Conservation (phyloP, 306 rosid species). For the Benincasa hispida region DNA sequence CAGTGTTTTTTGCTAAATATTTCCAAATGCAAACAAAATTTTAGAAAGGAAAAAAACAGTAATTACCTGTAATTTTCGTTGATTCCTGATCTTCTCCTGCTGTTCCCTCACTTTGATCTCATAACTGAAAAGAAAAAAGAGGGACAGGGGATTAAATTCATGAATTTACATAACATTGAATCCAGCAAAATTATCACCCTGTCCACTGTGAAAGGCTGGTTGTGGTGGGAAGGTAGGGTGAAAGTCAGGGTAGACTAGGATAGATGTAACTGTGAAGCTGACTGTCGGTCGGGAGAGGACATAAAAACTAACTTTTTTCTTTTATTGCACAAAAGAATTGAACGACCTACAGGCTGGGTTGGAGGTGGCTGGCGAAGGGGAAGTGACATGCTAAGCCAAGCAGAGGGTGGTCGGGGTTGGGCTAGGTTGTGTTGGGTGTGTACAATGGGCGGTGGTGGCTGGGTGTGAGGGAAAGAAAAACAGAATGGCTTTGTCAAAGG, state of each 20-base stretch:
- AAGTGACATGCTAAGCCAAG: neutral
- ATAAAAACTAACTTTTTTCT: neutral
- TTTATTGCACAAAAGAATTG: neutral
- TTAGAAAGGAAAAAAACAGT: neutral
- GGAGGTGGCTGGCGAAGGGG: neutral
- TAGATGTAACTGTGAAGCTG: neutral
- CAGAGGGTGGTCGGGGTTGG: neutral
- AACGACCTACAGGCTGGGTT: neutral
- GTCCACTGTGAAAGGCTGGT: neutral
- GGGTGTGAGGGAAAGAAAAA: neutral
- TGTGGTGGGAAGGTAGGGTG: neutral
- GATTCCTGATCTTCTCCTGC: conserved; percentile 67
- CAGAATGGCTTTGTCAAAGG: neutral
- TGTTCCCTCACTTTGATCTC: conserved; percentile 91
- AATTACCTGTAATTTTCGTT: conserved; percentile 69
- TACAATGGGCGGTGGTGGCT: neutral
- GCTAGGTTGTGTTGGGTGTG: neutral
- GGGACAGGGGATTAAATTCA: neutral
- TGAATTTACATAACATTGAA: neutral
- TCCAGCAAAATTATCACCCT: neutral
- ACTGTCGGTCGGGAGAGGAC: neutral
- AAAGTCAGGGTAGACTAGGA: neutral
- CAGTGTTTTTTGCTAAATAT: neutral
- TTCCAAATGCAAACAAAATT: neutral
- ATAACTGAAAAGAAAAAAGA: conserved; percentile 40